phyloP scores from a whole-genome alignment of 176 grass and related monocot species.

The Zea luxurians region DNA sequence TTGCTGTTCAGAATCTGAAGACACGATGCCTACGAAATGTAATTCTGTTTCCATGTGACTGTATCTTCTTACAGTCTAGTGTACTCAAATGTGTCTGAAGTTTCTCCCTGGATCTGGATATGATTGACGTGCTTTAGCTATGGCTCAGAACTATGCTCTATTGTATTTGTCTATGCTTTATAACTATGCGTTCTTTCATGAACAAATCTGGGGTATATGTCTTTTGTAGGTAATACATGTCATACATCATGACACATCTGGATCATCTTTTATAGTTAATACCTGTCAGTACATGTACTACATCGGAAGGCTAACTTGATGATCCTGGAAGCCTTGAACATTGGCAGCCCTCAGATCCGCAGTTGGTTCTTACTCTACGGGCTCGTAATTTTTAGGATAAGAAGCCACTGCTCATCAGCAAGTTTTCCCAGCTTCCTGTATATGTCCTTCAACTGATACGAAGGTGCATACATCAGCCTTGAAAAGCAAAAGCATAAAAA shows the following conservation, averaged over 20 bases:
- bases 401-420: background rate
- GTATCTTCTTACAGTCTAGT: constrained; percentile 6
- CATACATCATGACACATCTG: background rate
- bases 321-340: constrained; percentile 8
- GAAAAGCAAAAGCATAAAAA: background rate
- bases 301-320: background rate
- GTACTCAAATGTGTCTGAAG: background rate
- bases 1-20: constrained; percentile 39
- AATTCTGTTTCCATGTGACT: constrained; percentile 4
- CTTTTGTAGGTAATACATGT: background rate
- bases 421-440: background rate
- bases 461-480: background rate
- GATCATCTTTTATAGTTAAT: background rate
- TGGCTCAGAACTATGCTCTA: background rate
- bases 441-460: background rate
- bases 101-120: background rate
- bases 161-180: background rate
- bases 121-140: constrained; percentile 4
- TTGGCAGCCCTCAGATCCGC: background rate
- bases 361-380: background rate
- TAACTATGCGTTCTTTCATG: background rate
- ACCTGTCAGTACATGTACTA: constrained; percentile 7
- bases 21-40: constrained; percentile 27
- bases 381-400: background rate
- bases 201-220: background rate